Evolutionary conservation across 345 rosid genomes (phyloP).

Genomic region (Sisymbrium altissimum): DNA sequence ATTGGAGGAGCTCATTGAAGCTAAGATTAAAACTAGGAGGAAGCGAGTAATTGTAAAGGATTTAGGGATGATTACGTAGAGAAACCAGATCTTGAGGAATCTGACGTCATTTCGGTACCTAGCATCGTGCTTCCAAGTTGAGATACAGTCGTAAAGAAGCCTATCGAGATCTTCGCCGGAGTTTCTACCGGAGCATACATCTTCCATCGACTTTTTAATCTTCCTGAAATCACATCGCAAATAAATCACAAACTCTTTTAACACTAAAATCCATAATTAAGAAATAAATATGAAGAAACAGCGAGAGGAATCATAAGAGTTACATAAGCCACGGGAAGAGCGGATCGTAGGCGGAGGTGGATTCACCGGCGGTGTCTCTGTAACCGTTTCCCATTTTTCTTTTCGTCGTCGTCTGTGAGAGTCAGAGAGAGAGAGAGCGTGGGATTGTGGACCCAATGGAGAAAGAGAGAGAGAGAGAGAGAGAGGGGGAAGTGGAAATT

Average conservation of each 20-base stretch:
- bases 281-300: not conserved
- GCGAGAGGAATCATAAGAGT: not conserved
- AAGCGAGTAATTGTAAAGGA: too few species aligned
- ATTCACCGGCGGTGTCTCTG: constrained; percentile 25
- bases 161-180: constrained; percentile 39
- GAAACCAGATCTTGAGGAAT: constrained; percentile 92
- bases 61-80: constrained; percentile 48
- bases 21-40: not conserved
- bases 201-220: constrained; percentile 44
- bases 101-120: constrained; percentile 69
- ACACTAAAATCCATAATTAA: not conserved
- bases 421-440: not conserved
- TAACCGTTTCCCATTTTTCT: constrained; percentile 2
- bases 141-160: constrained; percentile 51
- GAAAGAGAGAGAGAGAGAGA: not conserved
- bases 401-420: not conserved
- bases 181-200: constrained; percentile 35
- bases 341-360: constrained; percentile 37
- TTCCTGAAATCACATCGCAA: constrained; percentile 47
- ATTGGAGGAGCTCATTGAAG: not conserved
- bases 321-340: constrained; percentile 66
- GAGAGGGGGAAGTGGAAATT: constrained; percentile 12
- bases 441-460: too few species aligned
- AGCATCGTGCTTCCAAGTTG: constrained; percentile 50
- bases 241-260: not conserved